Conservation (phyloP, 257 asterid species). For the Solanum infundibuliforme region DNA sequence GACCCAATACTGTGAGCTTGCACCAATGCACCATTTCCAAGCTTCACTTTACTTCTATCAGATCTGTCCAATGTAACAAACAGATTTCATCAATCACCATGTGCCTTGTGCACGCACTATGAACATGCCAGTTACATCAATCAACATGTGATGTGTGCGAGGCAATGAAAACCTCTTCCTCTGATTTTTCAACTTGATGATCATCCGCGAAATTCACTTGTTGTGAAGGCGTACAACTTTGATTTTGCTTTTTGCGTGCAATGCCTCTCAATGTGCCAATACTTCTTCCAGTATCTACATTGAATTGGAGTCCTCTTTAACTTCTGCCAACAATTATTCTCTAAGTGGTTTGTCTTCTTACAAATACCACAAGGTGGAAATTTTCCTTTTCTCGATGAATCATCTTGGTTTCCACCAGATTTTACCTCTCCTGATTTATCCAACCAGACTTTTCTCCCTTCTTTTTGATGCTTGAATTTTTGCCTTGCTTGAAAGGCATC, state of each 20-base stretch:
- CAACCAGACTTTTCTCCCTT: neutral
- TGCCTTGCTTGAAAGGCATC: neutral
- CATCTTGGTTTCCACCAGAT: neutral
- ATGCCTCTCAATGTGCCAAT: neutral
- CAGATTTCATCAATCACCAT: neutral
- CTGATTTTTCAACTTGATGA: neutral
- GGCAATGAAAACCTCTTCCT: neutral
- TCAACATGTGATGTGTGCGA: neutral
- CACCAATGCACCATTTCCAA: neutral
- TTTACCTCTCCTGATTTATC: neutral
- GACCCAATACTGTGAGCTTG: neutral
- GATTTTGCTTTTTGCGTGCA: neutral
- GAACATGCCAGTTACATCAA: neutral
- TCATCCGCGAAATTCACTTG: neutral
- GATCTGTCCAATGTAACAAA: neutral
- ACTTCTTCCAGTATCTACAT: neutral
- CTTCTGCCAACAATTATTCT: neutral
- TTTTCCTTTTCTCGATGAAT: neutral
- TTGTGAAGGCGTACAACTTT: neutral
- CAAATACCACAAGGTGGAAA: neutral
- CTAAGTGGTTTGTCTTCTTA: neutral
- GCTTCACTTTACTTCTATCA: neutral
- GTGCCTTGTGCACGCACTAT: neutral
- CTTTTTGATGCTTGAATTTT: neutral
- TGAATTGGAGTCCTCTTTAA: neutral